Evolutionary conservation across 768 basidiomycete species (phyloP), one percentile per base, ranked within the genome.

Genomic region (Clitopilus hobsonii): DNA sequence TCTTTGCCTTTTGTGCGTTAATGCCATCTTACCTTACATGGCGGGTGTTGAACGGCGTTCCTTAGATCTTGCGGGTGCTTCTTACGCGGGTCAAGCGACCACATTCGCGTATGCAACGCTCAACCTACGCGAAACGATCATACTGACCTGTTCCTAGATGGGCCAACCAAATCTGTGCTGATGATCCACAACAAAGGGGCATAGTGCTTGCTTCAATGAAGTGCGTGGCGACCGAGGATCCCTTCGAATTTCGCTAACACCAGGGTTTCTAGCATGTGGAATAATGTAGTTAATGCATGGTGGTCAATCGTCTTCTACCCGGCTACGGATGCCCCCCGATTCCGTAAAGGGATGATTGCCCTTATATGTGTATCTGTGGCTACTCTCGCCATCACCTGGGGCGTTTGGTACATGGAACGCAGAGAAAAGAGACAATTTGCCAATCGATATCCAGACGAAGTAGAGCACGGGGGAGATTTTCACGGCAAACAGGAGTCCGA

Each of bases 171-270:
- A 79, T 88, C 51, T 85, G 84, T 55, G 78, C 82, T 24, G 83
- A 88, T 59, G 85, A 91, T 66, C 76, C 84, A 61, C 82, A 85
- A 64, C 84, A 88, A 61, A 79, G 88, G 41, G 81, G 75, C 4
- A 71, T 90, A 36, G 85, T 89, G 2, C 74, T 91, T 14, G 87
- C 84, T 23, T 84, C 82, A 5, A 90, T 91, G 89, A 90, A 90
- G 83, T 84, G 60, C 27, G 72, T 58, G 20, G 10, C 28, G 14
- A 52, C 27, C 16, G n/a, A n/a, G n/a, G n/a, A n/a, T n/a, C n/a
- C n/a, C n/a, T n/a, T n/a, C n/a, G n/a, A n/a, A n/a, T n/a, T n/a
- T n/a, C n/a, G n/a, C n/a, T n/a, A n/a, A n/a, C n/a, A n/a, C n/a
- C n/a, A n/a, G n/a, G n/a, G 36, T 47, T 36, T 38, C 30, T 60